phyloP scores from a whole-genome alignment of 2,329 filamentous ascomycete genomes.

The Claviceps fusiformis region DNA sequence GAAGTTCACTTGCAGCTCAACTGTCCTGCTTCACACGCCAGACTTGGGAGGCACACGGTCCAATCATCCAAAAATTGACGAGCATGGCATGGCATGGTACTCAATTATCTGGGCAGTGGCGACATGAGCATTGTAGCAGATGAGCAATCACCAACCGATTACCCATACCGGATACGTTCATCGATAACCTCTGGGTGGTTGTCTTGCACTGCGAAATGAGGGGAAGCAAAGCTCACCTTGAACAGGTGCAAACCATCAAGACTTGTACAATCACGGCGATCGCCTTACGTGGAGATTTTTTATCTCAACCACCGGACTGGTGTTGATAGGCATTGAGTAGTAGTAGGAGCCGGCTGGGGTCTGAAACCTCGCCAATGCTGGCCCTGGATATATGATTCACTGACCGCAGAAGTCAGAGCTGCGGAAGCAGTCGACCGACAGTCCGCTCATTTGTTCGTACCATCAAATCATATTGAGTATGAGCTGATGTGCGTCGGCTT shows the following conservation, averaged over 20 bases:
- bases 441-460: background rate
- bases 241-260: background rate
- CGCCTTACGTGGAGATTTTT: background rate
- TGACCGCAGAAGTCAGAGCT: background rate
- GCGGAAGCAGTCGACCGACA: background rate
- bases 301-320: no score
- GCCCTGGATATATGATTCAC: background rate
- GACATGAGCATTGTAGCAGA: background rate
- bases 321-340: no score
- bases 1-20: background rate
- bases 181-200: background rate
- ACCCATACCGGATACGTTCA: background rate
- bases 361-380: background rate
- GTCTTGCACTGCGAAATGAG: background rate
- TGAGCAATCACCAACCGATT: background rate
- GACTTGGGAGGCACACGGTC: background rate
- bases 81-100: background rate
- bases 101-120: background rate
- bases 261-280: background rate
- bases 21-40: background rate
- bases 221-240: background rate
- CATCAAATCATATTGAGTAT: no score
- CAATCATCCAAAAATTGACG: background rate
- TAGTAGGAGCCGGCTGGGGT: background rate
- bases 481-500: background rate